Evolutionary conservation across 2,329 filamentous ascomycete species (phyloP).

Genomic region (Fusarium lateritium): DNA sequence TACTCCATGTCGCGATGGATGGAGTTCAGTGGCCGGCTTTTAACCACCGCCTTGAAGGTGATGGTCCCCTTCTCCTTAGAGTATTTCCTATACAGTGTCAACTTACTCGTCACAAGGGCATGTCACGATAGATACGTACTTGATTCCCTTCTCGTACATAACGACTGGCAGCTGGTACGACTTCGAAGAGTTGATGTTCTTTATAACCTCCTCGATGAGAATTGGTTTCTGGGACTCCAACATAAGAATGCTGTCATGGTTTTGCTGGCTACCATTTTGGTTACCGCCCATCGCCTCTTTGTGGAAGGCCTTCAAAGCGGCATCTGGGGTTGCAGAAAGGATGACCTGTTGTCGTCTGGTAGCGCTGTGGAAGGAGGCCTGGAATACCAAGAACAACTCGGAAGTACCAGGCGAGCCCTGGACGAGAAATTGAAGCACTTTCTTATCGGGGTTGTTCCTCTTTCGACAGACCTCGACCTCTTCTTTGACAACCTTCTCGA

Average conservation of each 20-base stretch:
- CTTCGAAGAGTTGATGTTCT: neutral
- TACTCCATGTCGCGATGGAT: slow-evolving; percentile 54
- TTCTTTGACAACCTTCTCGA: slow-evolving; percentile 50
- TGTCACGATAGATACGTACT: neutral
- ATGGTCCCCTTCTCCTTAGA: slow-evolving; percentile 46
- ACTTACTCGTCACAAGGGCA: neutral
- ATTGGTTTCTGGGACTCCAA: slow-evolving; percentile 21
- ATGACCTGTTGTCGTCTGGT: slow-evolving; percentile 56
- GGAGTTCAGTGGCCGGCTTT: slow-evolving; percentile 56
- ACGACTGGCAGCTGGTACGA: neutral
- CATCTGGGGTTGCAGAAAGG: slow-evolving; percentile 31
- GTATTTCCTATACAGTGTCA: slow-evolving; percentile 20
- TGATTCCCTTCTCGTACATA: slow-evolving; percentile 27
- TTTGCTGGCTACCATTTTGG: too few relatives aligned
- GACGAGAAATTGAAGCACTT: slow-evolving; percentile 57
- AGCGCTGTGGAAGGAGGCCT: slow-evolving; percentile 56
- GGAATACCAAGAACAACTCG: slow-evolving; percentile 58
- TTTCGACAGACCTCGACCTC: slow-evolving; percentile 52
- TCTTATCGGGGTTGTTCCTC: slow-evolving; percentile 54
- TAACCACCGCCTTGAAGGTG: slow-evolving; percentile 44
- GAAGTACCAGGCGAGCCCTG: slow-evolving; percentile 54
- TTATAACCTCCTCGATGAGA: slow-evolving; percentile 6
- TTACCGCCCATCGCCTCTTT: neutral
- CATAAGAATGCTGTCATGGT: slow-evolving; percentile 30
- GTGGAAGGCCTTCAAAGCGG: neutral